Conservation (phyloP, 306 rosid species). For the Gastrolobium villosum region DNA sequence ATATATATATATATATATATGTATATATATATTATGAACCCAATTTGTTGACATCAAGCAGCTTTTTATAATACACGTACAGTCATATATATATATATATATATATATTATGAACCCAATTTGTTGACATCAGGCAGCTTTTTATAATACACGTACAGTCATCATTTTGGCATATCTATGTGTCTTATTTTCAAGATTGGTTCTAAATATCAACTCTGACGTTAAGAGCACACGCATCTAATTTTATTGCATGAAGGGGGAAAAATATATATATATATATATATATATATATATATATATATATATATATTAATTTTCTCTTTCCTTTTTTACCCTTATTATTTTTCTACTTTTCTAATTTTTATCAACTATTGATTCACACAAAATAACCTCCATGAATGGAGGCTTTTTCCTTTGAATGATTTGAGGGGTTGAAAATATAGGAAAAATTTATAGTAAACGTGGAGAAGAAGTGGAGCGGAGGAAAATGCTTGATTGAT, state of each 20-base stretch:
- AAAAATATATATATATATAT: too few species aligned
- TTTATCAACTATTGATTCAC: too few species aligned
- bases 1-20: too few species aligned
- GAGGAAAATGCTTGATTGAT: not conserved
- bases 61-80: not conserved
- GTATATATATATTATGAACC: too few species aligned
- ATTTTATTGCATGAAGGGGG: too few species aligned
- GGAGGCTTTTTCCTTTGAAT: not conserved
- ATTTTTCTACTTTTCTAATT: too few species aligned
- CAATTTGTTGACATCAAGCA: not conserved
- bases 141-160: not conserved
- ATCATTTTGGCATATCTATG: not conserved
- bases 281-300: too few species aligned
- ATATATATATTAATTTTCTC: too few species aligned
- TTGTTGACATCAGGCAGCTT: not conserved
- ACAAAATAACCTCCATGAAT: too few species aligned
- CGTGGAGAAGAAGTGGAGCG: not conserved
- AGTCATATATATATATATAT: too few species aligned
- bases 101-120: not conserved
- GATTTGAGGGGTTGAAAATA: conserved; percentile 28
- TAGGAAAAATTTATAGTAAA: not conserved
- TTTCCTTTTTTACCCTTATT: too few species aligned
- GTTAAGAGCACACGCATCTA: not conserved
- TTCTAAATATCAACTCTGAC: not conserved
- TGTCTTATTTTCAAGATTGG: not conserved